A percentile compares a stretch with the other conserved stretches of the same genome.
Evolutionary conservation across 768 basidiomycete species (phyloP).

Genomic region (Leccinum disarticulatum): DNA sequence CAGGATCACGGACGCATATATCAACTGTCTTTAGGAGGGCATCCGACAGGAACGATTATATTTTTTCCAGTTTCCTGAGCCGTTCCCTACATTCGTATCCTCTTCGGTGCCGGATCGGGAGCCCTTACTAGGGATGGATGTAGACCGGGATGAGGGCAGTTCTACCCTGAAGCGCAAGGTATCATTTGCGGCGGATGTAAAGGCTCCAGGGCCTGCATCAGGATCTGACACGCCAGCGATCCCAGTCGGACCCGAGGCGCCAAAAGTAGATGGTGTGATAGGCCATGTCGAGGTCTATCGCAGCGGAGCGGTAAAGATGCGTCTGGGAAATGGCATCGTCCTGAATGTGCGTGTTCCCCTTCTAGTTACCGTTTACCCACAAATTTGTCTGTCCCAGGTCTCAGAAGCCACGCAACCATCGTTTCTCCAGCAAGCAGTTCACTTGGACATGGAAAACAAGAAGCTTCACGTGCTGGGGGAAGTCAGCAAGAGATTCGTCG

Average conservation of each 20-base stretch:
- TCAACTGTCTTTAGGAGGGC: constrained; percentile 38
- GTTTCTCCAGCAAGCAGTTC: constrained; percentile 85
- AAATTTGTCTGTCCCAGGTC: constrained; percentile 48
- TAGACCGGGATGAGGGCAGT: constrained; percentile 31
- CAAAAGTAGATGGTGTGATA: constrained; percentile 67
- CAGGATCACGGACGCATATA: not conserved
- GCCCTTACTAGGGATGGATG: constrained; percentile 34
- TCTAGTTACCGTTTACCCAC: not conserved
- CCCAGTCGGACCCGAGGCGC: constrained; percentile 19
- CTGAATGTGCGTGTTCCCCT: constrained; percentile 59
- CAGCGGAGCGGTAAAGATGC: constrained; percentile 86
- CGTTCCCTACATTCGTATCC: constrained; percentile 74
- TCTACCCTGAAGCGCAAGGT: constrained; percentile 44
- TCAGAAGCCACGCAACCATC: constrained; percentile 80
- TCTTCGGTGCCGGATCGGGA: constrained; percentile 31
- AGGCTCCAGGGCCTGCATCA: constrained; percentile 40
- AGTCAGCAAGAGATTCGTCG: constrained; percentile 80
- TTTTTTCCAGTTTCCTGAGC: constrained; percentile 87
- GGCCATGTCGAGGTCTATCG: constrained; percentile 84
- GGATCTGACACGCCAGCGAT: constrained; percentile 22
- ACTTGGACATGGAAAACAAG: constrained; percentile 61
- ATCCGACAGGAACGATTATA: constrained; percentile 68
- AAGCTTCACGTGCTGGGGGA: constrained; percentile 77
- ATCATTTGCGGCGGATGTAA: constrained; percentile 63
- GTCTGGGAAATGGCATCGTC: constrained; percentile 75